Conservation (phyloP, 2,329 filamentous ascomycete genomes). For the Monilinia fructicola region DNA sequence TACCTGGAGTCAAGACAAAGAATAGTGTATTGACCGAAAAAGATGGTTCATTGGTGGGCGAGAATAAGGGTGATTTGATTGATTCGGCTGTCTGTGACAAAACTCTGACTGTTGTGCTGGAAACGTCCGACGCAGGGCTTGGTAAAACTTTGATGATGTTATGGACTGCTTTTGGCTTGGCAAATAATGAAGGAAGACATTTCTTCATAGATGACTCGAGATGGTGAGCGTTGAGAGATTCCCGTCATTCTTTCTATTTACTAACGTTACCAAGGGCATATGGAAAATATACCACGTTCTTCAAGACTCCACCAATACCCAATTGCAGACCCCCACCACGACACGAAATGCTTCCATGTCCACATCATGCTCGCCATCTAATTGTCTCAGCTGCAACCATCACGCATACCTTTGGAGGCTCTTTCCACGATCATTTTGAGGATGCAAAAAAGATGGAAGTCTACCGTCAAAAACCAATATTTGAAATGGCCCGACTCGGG, state of each 20-base stretch:
- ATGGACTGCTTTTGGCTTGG: constrained; percentile 82
- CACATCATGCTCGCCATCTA: constrained; percentile 71
- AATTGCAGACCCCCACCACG: constrained; percentile 69
- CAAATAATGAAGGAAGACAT: constrained; percentile 67
- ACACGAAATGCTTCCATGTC: constrained; percentile 77
- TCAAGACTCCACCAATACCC: constrained; percentile 63
- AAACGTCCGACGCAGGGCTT: constrained; percentile 71
- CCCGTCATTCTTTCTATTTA: neutral
- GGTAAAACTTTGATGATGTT: constrained; percentile 74
- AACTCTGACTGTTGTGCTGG: constrained; percentile 76
- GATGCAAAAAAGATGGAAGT: constrained; percentile 50
- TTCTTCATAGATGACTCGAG: constrained; percentile 85
- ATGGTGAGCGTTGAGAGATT: constrained; percentile 51
- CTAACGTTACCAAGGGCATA: constrained; percentile 58
- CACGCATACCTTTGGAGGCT: constrained; percentile 60
- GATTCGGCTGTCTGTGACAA: constrained; percentile 61
- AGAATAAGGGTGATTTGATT: constrained; percentile 46
- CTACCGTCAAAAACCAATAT: constrained; percentile 60
- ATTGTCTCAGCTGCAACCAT: constrained; percentile 70
- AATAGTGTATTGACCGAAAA: constrained; percentile 37
- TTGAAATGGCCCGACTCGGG: constrained; percentile 65
- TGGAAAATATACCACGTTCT: constrained; percentile 71
- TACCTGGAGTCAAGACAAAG: constrained; percentile 47
- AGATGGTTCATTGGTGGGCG: constrained; percentile 48
- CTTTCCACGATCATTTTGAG: constrained; percentile 55